phyloP scores from a whole-genome alignment of 192 early-diverging fungal species.

The Backusella australiensis region DNA sequence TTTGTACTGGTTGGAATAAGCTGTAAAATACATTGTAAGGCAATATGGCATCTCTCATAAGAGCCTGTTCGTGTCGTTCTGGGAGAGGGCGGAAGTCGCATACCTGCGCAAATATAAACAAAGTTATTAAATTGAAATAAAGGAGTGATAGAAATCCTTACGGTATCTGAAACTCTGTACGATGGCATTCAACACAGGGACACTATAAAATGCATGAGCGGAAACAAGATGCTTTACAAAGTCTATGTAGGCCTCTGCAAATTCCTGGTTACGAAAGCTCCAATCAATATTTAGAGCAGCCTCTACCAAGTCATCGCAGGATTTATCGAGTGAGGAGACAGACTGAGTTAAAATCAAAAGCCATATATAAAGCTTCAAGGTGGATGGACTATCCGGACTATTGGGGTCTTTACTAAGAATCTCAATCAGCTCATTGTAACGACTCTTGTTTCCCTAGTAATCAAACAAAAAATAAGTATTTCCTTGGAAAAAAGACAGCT shows the following conservation, averaged over 20 bases:
- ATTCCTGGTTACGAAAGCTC: conserved; percentile 44
- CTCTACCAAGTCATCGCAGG: conserved; percentile 50
- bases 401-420: background rate
- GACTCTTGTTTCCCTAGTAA: background rate
- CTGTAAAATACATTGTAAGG: conserved; percentile 57
- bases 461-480: background rate
- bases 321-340: conserved; percentile 44
- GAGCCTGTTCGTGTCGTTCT: conserved; percentile 20
- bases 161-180: conserved; percentile 52
- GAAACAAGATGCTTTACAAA: conserved; percentile 75
- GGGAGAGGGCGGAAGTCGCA: conserved; percentile 7
- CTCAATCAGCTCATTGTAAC: background rate
- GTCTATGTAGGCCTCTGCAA: conserved; percentile 56
- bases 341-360: conserved; percentile 43
- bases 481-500: background rate
- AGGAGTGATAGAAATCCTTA: conserved; percentile 23
- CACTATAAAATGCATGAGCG: conserved; percentile 67
- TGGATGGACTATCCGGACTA: background rate
- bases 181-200: conserved; percentile 58
- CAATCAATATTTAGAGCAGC: conserved; percentile 63
- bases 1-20: conserved; percentile 71
- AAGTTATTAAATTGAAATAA: background rate
- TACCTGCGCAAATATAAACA: conserved; percentile 5
- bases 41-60: conserved; percentile 62
- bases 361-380: conserved; percentile 40